Evolutionary conservation across 805 yeast species (phyloP).

Genomic region (Wickerhamiella spandovensis): DNA sequence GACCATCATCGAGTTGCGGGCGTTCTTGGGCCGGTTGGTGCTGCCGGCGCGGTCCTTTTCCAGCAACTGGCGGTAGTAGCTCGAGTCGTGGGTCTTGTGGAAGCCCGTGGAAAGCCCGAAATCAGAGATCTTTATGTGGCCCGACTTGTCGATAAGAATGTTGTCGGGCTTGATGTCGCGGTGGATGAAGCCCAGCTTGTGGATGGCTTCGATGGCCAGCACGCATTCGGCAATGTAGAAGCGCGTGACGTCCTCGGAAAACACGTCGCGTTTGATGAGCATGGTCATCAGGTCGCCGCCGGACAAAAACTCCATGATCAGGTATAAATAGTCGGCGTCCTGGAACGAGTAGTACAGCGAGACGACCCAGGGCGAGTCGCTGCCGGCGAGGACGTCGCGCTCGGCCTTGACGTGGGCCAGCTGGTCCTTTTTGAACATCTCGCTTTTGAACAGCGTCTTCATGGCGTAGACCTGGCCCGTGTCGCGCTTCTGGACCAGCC

Average conservation of each 20-base stretch:
- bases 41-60: conserved; percentile 39
- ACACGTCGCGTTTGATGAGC: conserved; percentile 88
- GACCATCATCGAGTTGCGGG: conserved; percentile 69
- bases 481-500: conserved; percentile 85
- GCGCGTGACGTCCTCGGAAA: conserved; percentile 76
- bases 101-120: conserved; percentile 83
- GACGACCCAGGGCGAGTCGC: conserved; percentile 82
- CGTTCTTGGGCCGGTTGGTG: conserved; percentile 13
- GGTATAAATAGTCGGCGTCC: conserved; percentile 57
- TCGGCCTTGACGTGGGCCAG: conserved; percentile 92
- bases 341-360: conserved; percentile 72
- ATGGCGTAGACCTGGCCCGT: conserved; percentile 87
- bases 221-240: conserved; percentile 96
- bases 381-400: conserved; percentile 85
- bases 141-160: conserved; percentile 68
- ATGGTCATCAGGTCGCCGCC: conserved; percentile 90
- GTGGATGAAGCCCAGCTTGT: conserved; percentile 86
- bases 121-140: conserved; percentile 57
- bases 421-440: conserved; percentile 91
- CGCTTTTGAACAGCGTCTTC: conserved; percentile 82
- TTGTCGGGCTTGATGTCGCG: conserved; percentile 97
- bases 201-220: conserved; percentile 86
- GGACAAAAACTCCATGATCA: conserved; percentile 72
- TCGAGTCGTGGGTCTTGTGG: conserved; percentile 86
- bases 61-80: conserved; percentile 67